Conservation (phyloP, 208 protist species). For the Wallacemonas sp. region DNA sequence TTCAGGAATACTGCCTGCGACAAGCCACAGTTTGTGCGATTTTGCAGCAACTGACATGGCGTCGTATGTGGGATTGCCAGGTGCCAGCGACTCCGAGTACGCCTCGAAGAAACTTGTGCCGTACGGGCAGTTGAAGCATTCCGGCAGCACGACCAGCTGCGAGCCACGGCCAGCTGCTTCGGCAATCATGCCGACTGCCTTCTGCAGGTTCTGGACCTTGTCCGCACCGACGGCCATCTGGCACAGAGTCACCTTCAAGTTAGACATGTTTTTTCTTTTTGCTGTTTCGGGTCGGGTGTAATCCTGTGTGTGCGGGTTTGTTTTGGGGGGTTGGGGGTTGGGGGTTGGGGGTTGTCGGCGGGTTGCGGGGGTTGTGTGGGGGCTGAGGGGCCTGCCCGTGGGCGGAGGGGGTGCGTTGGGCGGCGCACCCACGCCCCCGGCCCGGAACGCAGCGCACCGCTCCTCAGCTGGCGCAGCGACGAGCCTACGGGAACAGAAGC, state of each 20-base stretch:
- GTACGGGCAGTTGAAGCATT: conserved; percentile 97
- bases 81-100: conserved; percentile 90
- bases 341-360: neutral
- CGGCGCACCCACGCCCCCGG: no score
- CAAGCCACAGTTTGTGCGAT: conserved; percentile 77
- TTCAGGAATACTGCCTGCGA: conserved; percentile 96
- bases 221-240: conserved; percentile 77
- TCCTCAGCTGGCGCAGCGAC: no score
- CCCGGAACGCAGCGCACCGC: no score
- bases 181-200: conserved; percentile 70
- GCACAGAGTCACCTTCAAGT: conserved; percentile 84
- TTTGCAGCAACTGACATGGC: conserved; percentile 69
- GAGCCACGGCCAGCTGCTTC: conserved; percentile 81
- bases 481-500: no score
- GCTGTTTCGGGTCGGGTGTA: neutral
- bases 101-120: conserved; percentile 91
- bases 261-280: conserved; percentile 34
- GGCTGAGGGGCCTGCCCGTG: no score
- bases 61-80: conserved; percentile 77
- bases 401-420: no score
- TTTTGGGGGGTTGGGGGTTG: neutral
- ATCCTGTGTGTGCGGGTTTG: neutral
- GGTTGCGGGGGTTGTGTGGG: neutral
- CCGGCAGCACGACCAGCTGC: conserved; percentile 90
- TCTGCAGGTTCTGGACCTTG: conserved; percentile 83